These are phyloP conservation scores for Fragilaria crotonensis DNA, from an alignment of 108 stramenopile species.

Conservation along the genomic window DNA sequence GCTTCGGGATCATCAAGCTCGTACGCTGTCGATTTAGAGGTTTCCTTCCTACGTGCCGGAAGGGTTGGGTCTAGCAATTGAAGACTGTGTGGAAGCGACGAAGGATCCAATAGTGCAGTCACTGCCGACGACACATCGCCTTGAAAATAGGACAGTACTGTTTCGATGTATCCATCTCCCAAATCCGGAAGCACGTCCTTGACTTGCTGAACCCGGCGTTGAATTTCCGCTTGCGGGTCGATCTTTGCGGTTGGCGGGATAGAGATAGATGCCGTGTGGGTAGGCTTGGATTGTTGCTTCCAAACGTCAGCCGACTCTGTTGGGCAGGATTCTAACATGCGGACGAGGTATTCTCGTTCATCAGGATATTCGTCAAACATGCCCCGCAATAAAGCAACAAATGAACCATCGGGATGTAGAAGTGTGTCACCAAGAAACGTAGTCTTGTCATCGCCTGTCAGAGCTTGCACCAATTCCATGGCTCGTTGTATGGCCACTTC, in stretches of 20 bases:
- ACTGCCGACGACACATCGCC: constrained; percentile 60
- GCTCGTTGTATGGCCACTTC: constrained; percentile 7
- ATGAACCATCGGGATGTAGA: constrained; percentile 11
- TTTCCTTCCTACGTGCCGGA: constrained; percentile 24
- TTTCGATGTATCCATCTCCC: constrained; percentile 79
- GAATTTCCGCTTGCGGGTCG: constrained; percentile 11
- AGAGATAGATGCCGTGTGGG: neutral
- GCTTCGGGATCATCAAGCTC: constrained; percentile 53
- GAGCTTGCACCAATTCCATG: constrained; percentile 19
- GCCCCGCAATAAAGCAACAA: constrained; percentile 12
- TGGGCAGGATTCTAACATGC: constrained; percentile 27
- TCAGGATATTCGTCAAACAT: neutral
- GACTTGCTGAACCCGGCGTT: constrained; percentile 37
- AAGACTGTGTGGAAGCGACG: constrained; percentile 23
- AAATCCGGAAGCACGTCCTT: constrained; percentile 53
- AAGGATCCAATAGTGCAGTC: constrained; percentile 39
- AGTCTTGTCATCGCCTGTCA: constrained; percentile 23
- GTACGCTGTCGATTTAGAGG: constrained; percentile 21
- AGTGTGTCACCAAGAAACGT: constrained; percentile 30
- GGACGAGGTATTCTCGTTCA: constrained; percentile 31
- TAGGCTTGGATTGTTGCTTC: neutral
- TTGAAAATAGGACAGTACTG: constrained; percentile 55
- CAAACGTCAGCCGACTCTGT: neutral
- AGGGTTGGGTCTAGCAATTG: constrained; percentile 31
- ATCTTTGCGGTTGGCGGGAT: neutral